phyloP scores from a whole-genome alignment of 768 basidiomycete species.

The Cystoderma amianthinum region DNA sequence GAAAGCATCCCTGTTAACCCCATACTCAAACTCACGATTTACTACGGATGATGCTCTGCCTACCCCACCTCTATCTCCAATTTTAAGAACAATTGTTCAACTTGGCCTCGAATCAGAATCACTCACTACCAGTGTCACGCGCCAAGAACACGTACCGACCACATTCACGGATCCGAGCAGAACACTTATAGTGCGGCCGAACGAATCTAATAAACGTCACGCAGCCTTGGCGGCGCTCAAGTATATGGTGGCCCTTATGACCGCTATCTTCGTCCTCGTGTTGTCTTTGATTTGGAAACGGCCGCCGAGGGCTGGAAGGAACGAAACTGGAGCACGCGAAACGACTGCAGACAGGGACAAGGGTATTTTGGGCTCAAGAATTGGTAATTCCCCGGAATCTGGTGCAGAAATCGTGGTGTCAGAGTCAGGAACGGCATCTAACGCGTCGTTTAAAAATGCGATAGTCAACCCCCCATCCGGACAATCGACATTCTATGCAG shows the following conservation, averaged over 20 bases:
- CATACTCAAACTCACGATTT: slow-evolving; percentile 13
- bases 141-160: too few species aligned
- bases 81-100: slow-evolving; percentile 13
- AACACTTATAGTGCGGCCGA: background rate
- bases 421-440: too few species aligned
- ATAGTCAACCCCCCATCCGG: too few species aligned
- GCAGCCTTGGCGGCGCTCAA: background rate
- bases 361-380: too few species aligned
- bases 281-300: background rate
- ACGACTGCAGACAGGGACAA: too few species aligned
- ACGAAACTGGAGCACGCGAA: too few species aligned
- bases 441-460: too few species aligned
- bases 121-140: background rate
- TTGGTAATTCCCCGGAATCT: background rate
- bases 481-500: background rate
- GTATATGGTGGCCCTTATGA: background rate
- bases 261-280: background rate
- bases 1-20: slow-evolving; percentile 25
- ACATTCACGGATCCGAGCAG: too few species aligned
- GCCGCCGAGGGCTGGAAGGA: too few species aligned
- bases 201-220: background rate
- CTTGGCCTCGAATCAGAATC: slow-evolving; percentile 3
- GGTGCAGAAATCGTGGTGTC: background rate
- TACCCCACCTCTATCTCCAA: slow-evolving; percentile 31
- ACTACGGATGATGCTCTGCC: slow-evolving; percentile 14